Evolutionary conservation across 345 rosid species (phyloP), one percentile per base, ranked within the genome.

Genomic region (Geranium rotundifolium): DNA sequence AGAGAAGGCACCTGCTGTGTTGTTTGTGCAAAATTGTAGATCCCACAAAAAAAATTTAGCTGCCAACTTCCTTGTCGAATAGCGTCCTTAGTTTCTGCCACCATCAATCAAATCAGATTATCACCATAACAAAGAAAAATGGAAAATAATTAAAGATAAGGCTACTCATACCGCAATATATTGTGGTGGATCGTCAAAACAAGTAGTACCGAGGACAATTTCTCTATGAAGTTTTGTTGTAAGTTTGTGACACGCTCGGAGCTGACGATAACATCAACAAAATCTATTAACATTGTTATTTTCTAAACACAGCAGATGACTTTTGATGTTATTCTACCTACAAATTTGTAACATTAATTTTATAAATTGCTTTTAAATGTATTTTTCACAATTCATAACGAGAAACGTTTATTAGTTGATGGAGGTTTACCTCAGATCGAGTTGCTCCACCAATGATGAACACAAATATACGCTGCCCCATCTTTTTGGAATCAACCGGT

Each of bases 361-460:
- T 23, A 23, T 23, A 23, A 23, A 23, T 23, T 0, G 27, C 27
- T 23, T 23, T 23, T 23, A 23, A 23, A 23, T 23, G 27, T 23
- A 23, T 23, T 23, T 23, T 23, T 23, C 27, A 23, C 27, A 39
- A 66, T 56, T 19, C 29, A 29, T 29, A 56, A 57, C 54, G 30
- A 62, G 5, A 19, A 50, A 23, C 27, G 27, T 2, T 34, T 10
- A 17, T 46, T 29, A 30, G 49, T 27, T 19, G 66, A 54, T 29
- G 29, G 30, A 64, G 58, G 37, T 67, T 76, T 72, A 88, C 96
- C 98, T 92, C 96, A 20, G 96, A 92, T 66, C 93, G 80, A 71
- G 98, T 92, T 65, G 96, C 98, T 54, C 95, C 98, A 14, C 98
- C 98, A 60, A 92, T 77, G 61, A 92, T 83, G 69, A 87, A 92